A percentile compares a stretch with the other conserved stretches of the same genome.
phyloP scores from a whole-genome alignment of 2,329 filamentous ascomycete genomes.

The Cephalotrichum gorgonifer region DNA sequence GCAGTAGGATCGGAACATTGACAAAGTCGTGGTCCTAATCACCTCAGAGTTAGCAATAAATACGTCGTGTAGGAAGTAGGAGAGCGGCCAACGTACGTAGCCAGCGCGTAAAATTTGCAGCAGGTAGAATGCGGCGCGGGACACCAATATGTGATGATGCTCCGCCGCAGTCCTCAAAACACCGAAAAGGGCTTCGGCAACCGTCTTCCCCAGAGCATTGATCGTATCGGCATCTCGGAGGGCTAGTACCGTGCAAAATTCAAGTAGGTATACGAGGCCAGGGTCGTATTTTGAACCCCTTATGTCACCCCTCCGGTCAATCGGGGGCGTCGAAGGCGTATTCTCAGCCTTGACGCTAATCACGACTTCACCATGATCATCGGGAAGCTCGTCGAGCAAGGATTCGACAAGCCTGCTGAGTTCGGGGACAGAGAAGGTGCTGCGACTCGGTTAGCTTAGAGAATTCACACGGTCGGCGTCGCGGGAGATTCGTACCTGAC shows the following conservation, averaged over 20 bases:
- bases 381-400: conserved; percentile 74
- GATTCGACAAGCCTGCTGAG: conserved; percentile 48
- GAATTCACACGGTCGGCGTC: neutral
- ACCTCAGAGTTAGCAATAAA: conserved; percentile 13
- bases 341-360: conserved; percentile 87
- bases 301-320: conserved; percentile 42
- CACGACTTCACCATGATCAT: conserved; percentile 65
- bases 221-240: conserved; percentile 67
- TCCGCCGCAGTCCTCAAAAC: conserved; percentile 70
- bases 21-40: conserved; percentile 76
- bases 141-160: conserved; percentile 74
- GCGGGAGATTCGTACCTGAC: conserved; percentile 51
- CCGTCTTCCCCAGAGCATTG: conserved; percentile 61
- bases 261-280: conserved; percentile 78
- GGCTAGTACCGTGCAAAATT: conserved; percentile 75
- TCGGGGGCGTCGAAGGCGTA: conserved; percentile 49
- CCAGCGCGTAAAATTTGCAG: conserved; percentile 71
- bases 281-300: conserved; percentile 69
- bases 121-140: conserved; percentile 78
- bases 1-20: conserved; percentile 81
- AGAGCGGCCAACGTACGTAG: conserved; percentile 51
- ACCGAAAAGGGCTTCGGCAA: conserved; percentile 71
- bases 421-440: conserved; percentile 49
- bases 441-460: conserved; percentile 17
- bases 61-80: neutral